Evolutionary conservation across 1,284 basidiomycete genomes (phyloP), one percentile per base, ranked within the genome.

Genomic region (Apiotrichum siamense): DNA sequence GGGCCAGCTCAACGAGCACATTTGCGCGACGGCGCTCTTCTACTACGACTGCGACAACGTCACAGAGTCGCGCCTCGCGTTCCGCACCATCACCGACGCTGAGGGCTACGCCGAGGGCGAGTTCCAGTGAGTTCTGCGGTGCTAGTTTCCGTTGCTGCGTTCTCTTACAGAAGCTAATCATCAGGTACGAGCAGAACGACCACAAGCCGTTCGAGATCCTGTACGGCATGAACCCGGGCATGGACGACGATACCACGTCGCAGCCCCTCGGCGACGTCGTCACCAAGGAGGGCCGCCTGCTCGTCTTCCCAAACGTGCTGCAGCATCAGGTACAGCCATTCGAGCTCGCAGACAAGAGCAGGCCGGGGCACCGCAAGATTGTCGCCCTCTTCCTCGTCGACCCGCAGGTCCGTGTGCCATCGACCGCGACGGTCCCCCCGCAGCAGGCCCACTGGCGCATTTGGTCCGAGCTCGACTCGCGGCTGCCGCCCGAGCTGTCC

Each of bases 301-400:
- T 50, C 29, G 49, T 44, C 23, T 44, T 50, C 41, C 49, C 49
- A 27, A 44, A 44, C 42, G 42, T 44, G 7, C 39, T 25, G 36
- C 49, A 50, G 36, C 42, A 44, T 12, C 40, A 37, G 13, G 47
- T 47, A 5, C 15, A n/a, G 12, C 20, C 17, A 9, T 46, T 47
- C 35, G 38, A 40, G 26, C 23, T 27, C 2, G n/a, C 21, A 1
- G 55, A 57, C 46, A 38, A 42, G 35, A 49, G 29, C 13, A 31
- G 23, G 25, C 37, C 42, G 0, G 55, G 55, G 0, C 55, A 57
- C 46, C 49, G 55, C 43, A 57, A 57, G 49, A 57, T 57, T 18
- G 45, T 57, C 11, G 55, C 55, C 11, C 33, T 57, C 25, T 57
- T 57, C 52, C 49, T 57, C 29, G 55, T 57, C 29, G 55, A 51